Evolutionary conservation across 202 grass and related monocot species (phyloP).

Genomic region (Musa balbisiana): DNA sequence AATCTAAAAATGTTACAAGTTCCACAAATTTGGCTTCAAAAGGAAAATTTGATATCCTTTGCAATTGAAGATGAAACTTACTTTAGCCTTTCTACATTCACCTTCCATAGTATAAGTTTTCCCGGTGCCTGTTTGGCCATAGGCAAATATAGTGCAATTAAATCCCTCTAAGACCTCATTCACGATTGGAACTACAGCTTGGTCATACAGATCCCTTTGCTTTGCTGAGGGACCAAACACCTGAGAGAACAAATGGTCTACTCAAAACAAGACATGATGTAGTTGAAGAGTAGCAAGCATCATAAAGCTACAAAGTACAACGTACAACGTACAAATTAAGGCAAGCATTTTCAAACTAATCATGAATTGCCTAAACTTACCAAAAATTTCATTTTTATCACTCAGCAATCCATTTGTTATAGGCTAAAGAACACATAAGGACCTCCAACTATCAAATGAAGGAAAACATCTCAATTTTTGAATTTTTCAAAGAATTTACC

Average conservation of each 20-base stretch:
- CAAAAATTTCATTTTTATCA: too few species aligned
- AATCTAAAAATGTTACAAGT: background rate
- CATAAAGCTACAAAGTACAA: background rate
- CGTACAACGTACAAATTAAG: too few species aligned
- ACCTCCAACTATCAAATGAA: background rate
- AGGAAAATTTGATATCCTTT: too few species aligned
- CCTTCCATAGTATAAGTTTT: slow-evolving; percentile 99
- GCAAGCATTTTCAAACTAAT: too few species aligned
- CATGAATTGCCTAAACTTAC: too few species aligned
- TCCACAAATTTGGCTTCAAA: background rate
- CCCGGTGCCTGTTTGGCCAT: slow-evolving; percentile 91
- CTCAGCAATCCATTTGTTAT: too few species aligned
- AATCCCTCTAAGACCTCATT: slow-evolving; percentile 95
- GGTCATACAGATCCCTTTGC: slow-evolving; percentile 76
- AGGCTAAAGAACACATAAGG: too few species aligned
- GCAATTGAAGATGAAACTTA: slow-evolving; percentile 14
- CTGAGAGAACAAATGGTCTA: slow-evolving; percentile 20
- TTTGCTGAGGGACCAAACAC: slow-evolving; percentile 76
- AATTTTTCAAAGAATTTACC: too few species aligned
- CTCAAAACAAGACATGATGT: background rate
- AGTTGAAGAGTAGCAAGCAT: background rate
- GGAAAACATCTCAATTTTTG: background rate
- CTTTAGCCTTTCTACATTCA: slow-evolving; percentile 78
- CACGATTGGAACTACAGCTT: slow-evolving; percentile 91
- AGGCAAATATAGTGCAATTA: slow-evolving; percentile 95